Evolutionary conservation across 768 basidiomycete genomes (phyloP), one percentile per base, ranked within the genome.

Genomic region (Pisolithus microcarpus): DNA sequence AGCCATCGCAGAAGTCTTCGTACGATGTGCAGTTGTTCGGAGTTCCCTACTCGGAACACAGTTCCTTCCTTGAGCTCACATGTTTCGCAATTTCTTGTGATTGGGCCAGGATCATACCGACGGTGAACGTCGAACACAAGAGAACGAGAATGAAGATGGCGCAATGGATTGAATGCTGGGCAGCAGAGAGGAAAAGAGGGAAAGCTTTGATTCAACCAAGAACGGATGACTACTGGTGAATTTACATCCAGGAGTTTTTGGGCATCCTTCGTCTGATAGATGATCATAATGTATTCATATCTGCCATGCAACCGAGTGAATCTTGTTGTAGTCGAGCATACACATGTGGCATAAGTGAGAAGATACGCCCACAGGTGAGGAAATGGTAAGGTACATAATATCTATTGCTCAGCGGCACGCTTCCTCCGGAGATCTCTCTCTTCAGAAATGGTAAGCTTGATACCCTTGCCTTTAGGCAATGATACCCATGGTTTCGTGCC

Each of bases 401-500:
- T 70, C 72, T 79, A 81, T 70, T 84, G 73, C 67, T 86, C 87
- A 43, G 81, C 75, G 59, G 83, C 79, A 49, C 81, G 81, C 76
- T 83, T 88, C 77, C 94, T 85, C 79, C 86, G 83, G 68, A 83
- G 77, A 75, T 96, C 94, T 63, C 94, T 81, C 80, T 97, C 91
- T 79, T 94, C 91, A 15, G 94, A 83, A 66, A 98, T 98, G 55
- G 92, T 92, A 61, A 96, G 87, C 72, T 97, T 96, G 69, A 83
- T 87, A 75, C 94, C 95, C 81, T 95, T 95, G 73, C 93, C 93
- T 76, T 87, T 92, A 57, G 94, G 94, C 66, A 98, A 74, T 38
- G 95, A 97, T 75, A 98, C 81, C 86, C 92, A 93, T 43, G 96
- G 84, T 80, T 98, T 99, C 68, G 65, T 75, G 49, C 93, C 93